phyloP scores from a whole-genome alignment of 176 grass and related monocot genomes.

The Lolium multiflorum region DNA sequence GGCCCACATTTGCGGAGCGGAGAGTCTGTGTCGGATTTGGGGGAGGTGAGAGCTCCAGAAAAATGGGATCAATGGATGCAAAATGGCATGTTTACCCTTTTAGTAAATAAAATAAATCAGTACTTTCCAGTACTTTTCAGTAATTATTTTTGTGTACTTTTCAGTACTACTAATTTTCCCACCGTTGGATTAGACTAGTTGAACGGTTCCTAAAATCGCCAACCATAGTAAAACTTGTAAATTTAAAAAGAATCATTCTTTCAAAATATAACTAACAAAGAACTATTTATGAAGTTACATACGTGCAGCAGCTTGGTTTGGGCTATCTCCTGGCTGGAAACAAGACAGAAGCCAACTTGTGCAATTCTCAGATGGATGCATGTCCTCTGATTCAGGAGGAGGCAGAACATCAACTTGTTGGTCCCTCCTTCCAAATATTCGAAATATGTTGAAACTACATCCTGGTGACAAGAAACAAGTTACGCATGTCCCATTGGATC shows the following conservation, averaged over 20 bases:
- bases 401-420: constrained; percentile 42
- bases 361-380: constrained; percentile 45
- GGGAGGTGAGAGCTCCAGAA: too few species aligned
- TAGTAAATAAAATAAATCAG: too few species aligned
- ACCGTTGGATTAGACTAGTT: too few species aligned
- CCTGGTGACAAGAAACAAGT: constrained; percentile 59
- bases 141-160: too few species aligned
- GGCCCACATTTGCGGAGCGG: too few species aligned
- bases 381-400: constrained; percentile 35
- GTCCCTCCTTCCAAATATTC: constrained; percentile 57
- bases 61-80: too few species aligned
- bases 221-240: too few species aligned
- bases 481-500: background rate
- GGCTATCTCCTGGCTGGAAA: constrained; percentile 60
- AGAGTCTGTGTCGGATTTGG: too few species aligned
- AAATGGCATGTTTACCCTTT: too few species aligned
- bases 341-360: constrained; percentile 67
- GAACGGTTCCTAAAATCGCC: too few species aligned
- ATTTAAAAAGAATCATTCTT: background rate
- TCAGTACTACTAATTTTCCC: too few species aligned
- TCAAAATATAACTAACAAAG: background rate
- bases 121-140: too few species aligned
- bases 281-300: background rate
- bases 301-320: constrained; percentile 34
- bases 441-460: constrained; percentile 73